Evolutionary conservation across 257 asterid genomes (phyloP), one percentile per base, ranked within the genome.

Genomic region (Salvia rosmarinus): DNA sequence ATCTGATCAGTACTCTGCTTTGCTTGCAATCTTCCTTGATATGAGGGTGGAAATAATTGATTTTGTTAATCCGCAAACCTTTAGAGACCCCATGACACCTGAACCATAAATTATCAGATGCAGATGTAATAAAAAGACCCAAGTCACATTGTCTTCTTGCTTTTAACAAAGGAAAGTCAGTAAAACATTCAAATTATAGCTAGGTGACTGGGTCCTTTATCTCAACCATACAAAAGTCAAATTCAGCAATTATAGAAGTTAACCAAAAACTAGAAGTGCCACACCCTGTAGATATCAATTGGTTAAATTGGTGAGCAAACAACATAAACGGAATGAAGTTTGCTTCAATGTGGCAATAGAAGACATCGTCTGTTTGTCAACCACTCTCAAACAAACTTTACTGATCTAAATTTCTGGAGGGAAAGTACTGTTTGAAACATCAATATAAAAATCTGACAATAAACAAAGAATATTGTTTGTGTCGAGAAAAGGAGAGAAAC

Each of bases 21-120:
- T 68, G 82, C 77, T 71, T 87, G 61, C 55, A 49, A 12, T 72
- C 80, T 62, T 68, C 83, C 66, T 75, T 77, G 64, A 75, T 69
- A 61, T 65, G 85, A 68, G 75, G 71, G 37, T 73, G 67, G 32
- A 67, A 50, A 67, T 63, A 66, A 37, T 64, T 73, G 44, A 52
- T 70, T 64, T 71, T 82, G 59, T 79, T 81, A 52, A 79, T 50
- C 74, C 7, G 71, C 71, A 82, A 64, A 75, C 65, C 56, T 76
- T 84, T 82, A 60, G 95, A 80, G 78, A 87, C 76, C 50, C 86
- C 84, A 57, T 30, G 60, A 64, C 96, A 87, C 99, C 99, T 94
- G 91, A 75, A 30, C 28, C 44, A 71, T 20, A 49, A 35, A 66
- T 52, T 46, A 77, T 49, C 25, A 66, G 75, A n/a, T 40, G 64